These are phyloP conservation scores for Pezicula neosporulosa DNA, from an alignment of 2,329 filamentous ascomycete genomes.

Conservation along the genomic window DNA sequence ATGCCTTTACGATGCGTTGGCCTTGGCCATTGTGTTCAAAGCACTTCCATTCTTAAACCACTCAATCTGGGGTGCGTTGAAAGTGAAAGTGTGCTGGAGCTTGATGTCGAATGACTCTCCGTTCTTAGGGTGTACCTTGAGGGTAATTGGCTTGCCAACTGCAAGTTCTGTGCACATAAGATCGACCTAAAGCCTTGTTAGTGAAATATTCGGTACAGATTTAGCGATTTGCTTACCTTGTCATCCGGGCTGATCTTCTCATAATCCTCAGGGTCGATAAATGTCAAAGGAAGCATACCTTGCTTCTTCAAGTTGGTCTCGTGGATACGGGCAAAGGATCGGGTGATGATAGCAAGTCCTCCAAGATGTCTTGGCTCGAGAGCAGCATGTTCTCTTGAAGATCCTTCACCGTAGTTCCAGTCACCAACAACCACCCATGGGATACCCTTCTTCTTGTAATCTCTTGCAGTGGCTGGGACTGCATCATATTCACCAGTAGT, in stretches of 20 bases:
- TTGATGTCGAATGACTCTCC: conserved; percentile 77
- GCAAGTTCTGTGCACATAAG: conserved; percentile 84
- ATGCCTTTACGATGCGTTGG: conserved; percentile 14
- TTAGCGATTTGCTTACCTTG: conserved; percentile 48
- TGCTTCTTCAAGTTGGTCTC: conserved; percentile 99
- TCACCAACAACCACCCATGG: conserved; percentile 97
- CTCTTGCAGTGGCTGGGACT: conserved; percentile 89
- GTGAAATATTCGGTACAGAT: not conserved
- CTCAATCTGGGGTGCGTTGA: conserved; percentile 96
- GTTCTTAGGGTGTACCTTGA: conserved; percentile 88
- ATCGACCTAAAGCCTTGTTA: conserved; percentile 54
- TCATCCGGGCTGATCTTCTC: conserved; percentile 94
- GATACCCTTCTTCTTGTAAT: conserved; percentile 97
- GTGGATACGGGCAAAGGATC: conserved; percentile 97
- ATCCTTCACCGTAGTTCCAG: conserved; percentile 99
- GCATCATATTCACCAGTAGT: conserved; percentile 80
- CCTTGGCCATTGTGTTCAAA: conserved; percentile 97
- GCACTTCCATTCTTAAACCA: conserved; percentile 99
- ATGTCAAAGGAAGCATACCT: conserved; percentile 98
- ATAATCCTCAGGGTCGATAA: conserved; percentile 91
- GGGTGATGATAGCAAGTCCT: conserved; percentile 93
- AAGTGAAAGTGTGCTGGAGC: conserved; percentile 96
- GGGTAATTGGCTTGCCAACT: conserved; percentile 88
- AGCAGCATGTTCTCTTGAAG: conserved; percentile 96
- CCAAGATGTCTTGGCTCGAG: conserved; percentile 96